Evolutionary conservation across 805 yeast genomes (phyloP).

Genomic region (Scheffersomyces lignosus): DNA sequence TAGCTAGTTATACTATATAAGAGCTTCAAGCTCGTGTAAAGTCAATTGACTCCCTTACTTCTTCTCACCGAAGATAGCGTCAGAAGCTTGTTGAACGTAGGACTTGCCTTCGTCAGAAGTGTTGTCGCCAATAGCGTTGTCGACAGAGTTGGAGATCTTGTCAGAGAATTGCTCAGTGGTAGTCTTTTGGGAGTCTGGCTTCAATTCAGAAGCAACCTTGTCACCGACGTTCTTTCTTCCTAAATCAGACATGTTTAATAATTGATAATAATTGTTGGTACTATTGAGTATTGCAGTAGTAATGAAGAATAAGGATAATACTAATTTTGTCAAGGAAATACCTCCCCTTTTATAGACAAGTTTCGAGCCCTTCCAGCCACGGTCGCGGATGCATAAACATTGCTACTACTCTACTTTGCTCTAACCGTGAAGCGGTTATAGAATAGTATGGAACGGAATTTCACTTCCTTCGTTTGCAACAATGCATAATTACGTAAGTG

Average conservation of each 20-base stretch:
- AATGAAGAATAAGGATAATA: background rate
- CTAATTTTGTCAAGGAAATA: background rate
- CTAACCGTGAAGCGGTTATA: background rate
- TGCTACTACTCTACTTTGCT: background rate
- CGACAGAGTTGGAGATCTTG: conserved; percentile 35
- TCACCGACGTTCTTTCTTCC: conserved; percentile 45
- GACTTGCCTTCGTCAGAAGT: conserved; percentile 38
- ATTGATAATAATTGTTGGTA: conserved; percentile 2
- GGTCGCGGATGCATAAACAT: background rate
- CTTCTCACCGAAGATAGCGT: conserved; percentile 43
- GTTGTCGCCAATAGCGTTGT: conserved; percentile 38
- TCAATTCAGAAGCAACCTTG: conserved; percentile 36
- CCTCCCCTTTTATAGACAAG: conserved; percentile 1
- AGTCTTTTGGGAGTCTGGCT: conserved; percentile 44
- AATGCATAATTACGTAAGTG: too few relatives aligned
- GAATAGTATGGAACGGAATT: too few relatives aligned
- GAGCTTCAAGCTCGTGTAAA: too few relatives aligned
- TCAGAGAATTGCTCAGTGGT: conserved; percentile 38
- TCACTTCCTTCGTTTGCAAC: too few relatives aligned
- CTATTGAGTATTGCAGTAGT: background rate
- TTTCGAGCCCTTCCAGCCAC: background rate
- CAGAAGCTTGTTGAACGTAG: conserved; percentile 43
- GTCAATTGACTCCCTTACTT: conserved; percentile 16
- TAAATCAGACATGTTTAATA: conserved; percentile 37
- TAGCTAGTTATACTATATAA: too few relatives aligned